Base-by-base conservation (phyloP, 495 filamentous ascomycete genomes). In the Penicillium riverlandense region DNA sequence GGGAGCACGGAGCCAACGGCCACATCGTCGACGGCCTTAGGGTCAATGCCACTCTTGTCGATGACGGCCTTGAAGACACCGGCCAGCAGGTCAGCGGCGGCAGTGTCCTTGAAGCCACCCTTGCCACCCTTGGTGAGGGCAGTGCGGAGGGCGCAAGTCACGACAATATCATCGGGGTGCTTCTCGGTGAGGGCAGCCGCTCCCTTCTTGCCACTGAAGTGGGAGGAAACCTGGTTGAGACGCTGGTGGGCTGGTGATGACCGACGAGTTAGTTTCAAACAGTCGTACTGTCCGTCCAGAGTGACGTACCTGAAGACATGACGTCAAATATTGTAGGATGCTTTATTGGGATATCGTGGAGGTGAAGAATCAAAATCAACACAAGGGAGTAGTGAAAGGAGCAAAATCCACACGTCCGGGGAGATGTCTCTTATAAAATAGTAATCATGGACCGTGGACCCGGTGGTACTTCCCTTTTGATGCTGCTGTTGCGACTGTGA, bases 21-120 rank as follows among this genome's bases (percentile, higher is more conserved):
- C 48, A 98, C 83, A 60, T 98, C 92, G 66, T 96, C 86, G 29
- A 98, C 86, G 11, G 87, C 71, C 29, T 63, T 65, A 4, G 92
- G 89, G 67, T 95, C 79, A 65, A 98, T 90, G 30, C 80, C 77
- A 41, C 89, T 95, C 55, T 88, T 86, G 29, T 83, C 67, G 62
- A 96, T 72, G 41, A 98, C 74, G 39, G 78, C 84, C 65, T 78
- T 80, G 66, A 96, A 83, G 44, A 87, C 80, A 54, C 88, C 88
- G 31, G 79, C 82, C 56, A 98, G 84, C 47, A 98, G 74, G 62
- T 98, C 90, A 14, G 86, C 77, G 5, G 85, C 86, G 7, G 77
- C 71, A 11, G 91, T 96, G 40, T 98, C 94, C 77, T 97, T 97
- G 76, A 98, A 92, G 29, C 76, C 79, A 55, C 92, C 92, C 69